Conservation (phyloP, 768 basidiomycete genomes). For the Psilocybe azurescens region DNA sequence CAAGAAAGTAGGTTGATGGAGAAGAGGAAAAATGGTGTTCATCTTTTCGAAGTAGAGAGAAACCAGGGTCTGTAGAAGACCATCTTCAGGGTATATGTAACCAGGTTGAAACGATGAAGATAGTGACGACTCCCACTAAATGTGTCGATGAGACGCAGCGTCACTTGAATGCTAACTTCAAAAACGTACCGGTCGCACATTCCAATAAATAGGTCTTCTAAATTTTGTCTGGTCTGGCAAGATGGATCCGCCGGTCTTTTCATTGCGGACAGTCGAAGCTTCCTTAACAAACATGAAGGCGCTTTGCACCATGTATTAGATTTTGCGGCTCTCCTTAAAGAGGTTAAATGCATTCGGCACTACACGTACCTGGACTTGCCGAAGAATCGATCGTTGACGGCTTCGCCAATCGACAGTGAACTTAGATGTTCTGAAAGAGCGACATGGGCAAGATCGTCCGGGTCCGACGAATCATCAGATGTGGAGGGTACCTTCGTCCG, state of each 20-base stretch:
- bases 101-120: conserved; percentile 25
- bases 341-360: no score
- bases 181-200: conserved; percentile 31
- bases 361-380: conserved; percentile 39
- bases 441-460: conserved; percentile 38
- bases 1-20: conserved; percentile 73
- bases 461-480: conserved; percentile 25
- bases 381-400: conserved; percentile 42
- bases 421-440: conserved; percentile 36
- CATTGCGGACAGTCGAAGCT: conserved; percentile 47
- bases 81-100: conserved; percentile 52
- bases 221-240: conserved; percentile 27
- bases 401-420: conserved; percentile 30
- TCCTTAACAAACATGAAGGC: conserved; percentile 45
- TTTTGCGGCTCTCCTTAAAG: no score
- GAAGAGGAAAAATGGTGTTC: conserved; percentile 59
- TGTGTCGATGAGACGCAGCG: not conserved
- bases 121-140: conserved; percentile 43
- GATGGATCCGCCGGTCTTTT: conserved; percentile 21
- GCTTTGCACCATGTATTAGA: conserved; percentile 21
- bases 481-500: not conserved
- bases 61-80: conserved; percentile 55
- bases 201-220: conserved; percentile 35
- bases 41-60: conserved; percentile 60
- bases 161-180: not conserved